phyloP scores from a whole-genome alignment of 2,329 filamentous ascomycete genomes.

The Mariannaea elegans region DNA sequence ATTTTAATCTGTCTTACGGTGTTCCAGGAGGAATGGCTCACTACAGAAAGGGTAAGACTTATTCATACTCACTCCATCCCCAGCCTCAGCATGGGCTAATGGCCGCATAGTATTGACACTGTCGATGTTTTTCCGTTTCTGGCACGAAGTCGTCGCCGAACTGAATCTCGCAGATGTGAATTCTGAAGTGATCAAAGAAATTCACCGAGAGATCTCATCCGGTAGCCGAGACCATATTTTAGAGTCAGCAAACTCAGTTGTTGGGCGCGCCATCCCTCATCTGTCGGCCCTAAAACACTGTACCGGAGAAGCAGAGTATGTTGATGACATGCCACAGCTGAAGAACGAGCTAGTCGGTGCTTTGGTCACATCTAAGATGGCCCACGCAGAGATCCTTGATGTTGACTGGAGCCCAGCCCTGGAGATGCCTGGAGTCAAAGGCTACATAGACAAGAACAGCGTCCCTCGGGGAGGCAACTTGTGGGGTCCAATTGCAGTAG shows the following conservation, averaged over 20 bases:
- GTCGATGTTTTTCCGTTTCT: conserved; percentile 22
- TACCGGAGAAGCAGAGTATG: conserved; percentile 89
- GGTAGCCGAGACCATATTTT: conserved; percentile 10
- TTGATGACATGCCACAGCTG: conserved; percentile 84
- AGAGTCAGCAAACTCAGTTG: conserved; percentile 1
- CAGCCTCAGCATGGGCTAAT: background rate
- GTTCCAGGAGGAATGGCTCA: conserved; percentile 22
- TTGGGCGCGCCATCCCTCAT: conserved; percentile 64
- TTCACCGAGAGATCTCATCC: conserved; percentile 61
- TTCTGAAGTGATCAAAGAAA: conserved; percentile 73
- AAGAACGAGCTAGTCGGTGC: conserved; percentile 86
- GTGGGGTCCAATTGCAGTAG: conserved; percentile 13
- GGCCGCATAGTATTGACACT: background rate
- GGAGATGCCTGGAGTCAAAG: conserved; percentile 80
- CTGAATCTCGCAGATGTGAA: conserved; percentile 52
- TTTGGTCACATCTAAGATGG: conserved; percentile 82
- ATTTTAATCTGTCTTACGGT: conserved; percentile 13
- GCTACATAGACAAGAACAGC: conserved; percentile 81
- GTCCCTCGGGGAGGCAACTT: conserved; percentile 66
- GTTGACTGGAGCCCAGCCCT: conserved; percentile 77
- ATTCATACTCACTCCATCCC: background rate
- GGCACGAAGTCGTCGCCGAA: conserved; percentile 14
- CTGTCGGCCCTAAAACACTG: conserved; percentile 87
- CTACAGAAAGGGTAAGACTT: conserved; percentile 10
- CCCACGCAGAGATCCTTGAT: conserved; percentile 79